Conservation (phyloP, 306 rosid genomes). For the Prosopis cineraria region DNA sequence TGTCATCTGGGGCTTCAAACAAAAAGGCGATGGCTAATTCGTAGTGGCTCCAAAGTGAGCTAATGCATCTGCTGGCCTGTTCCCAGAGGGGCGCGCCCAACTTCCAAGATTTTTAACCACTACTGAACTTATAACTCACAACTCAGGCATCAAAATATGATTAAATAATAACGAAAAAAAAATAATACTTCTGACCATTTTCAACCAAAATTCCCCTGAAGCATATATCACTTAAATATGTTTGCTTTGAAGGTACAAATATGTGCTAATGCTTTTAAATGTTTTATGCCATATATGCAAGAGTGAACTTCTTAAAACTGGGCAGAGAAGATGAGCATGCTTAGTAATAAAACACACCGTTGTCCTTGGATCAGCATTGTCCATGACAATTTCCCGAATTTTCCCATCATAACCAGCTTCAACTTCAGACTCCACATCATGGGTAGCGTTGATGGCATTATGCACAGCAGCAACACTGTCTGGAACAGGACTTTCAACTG, state of each 20-base stretch:
- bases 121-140: not conserved
- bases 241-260: not conserved
- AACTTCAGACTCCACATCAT: constrained; percentile 64
- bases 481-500: constrained; percentile 55
- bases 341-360: constrained; percentile 48
- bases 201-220: not conserved
- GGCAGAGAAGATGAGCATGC: constrained; percentile 21
- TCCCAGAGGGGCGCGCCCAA: not conserved
- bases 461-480: constrained; percentile 69
- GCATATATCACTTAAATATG: not conserved
- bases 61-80: no score
- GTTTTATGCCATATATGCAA: not conserved
- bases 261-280: not conserved
- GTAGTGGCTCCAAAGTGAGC: no score
- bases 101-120: not conserved
- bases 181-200: not conserved
- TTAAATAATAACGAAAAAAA: not conserved
- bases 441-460: constrained; percentile 66
- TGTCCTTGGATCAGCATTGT: constrained; percentile 55
- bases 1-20: no score
- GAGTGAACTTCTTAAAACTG: constrained; percentile 5
- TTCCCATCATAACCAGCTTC: constrained; percentile 72
- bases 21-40: no score
- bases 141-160: not conserved
- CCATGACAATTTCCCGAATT: constrained; percentile 74